Conservation (phyloP, 2,329 filamentous ascomycete species). For the Aspergillus alliaceus region DNA sequence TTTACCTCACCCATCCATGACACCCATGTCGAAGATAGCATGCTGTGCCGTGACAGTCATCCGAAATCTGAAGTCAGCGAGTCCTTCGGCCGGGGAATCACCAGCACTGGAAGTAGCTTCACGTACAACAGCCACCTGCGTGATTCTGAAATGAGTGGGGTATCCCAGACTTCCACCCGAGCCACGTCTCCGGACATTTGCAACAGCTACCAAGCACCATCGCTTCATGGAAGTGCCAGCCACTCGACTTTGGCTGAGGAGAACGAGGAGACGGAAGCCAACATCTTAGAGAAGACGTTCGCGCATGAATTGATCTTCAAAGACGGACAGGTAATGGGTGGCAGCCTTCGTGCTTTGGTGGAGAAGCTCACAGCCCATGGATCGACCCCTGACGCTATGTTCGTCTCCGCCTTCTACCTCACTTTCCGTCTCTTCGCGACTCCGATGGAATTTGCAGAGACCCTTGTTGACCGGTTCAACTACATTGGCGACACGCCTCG, state of each 20-base stretch:
- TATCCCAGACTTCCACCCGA: conserved; percentile 81
- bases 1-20: conserved; percentile 28
- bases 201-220: conserved; percentile 58
- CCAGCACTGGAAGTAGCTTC: conserved; percentile 74
- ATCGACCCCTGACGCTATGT: conserved; percentile 85
- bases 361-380: conserved; percentile 92
- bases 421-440: conserved; percentile 93
- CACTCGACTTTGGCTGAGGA: conserved; percentile 69
- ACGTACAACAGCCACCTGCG: conserved; percentile 72
- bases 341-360: conserved; percentile 85
- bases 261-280: conserved; percentile 74
- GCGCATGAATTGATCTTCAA: conserved; percentile 93
- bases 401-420: conserved; percentile 92
- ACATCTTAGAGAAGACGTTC: conserved; percentile 86
- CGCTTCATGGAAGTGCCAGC: conserved; percentile 68
- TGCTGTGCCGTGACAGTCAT: conserved; percentile 36
- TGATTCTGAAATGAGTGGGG: conserved; percentile 75
- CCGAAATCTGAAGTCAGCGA: conserved; percentile 32
- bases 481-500: conserved; percentile 79
- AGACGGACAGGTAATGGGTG: conserved; percentile 90
- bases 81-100: conserved; percentile 64
- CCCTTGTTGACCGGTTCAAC: conserved; percentile 87
- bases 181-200: conserved; percentile 79
- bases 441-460: conserved; percentile 73
- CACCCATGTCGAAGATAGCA: conserved; percentile 21